These are phyloP conservation scores for Cyclotella sp. DNA, from an alignment of 108 stramenopile species.

Conservation along the genomic window DNA sequence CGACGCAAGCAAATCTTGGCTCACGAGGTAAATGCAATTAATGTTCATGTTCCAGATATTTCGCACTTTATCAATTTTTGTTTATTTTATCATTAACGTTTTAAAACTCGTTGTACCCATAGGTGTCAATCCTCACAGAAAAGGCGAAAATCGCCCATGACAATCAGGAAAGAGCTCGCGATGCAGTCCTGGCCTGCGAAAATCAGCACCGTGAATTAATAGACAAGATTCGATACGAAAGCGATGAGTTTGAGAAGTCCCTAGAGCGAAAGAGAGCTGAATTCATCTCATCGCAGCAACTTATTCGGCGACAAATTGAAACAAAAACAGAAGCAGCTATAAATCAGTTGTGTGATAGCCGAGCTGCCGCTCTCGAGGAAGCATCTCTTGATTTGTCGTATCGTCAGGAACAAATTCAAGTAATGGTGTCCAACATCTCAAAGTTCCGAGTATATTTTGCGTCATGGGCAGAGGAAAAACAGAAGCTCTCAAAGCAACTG, in stretches of 20 bases:
- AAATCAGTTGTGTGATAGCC: slow-evolving; percentile 36
- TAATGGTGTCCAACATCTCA: slow-evolving; percentile 33
- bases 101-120: neutral
- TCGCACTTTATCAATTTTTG: neutral
- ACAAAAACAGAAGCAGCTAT: slow-evolving; percentile 16
- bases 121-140: slow-evolving; percentile 43
- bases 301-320: slow-evolving; percentile 12
- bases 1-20: slow-evolving; percentile 29
- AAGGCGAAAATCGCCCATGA: slow-evolving; percentile 19
- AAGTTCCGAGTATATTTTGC: slow-evolving; percentile 34
- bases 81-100: neutral
- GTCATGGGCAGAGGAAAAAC: slow-evolving; percentile 47
- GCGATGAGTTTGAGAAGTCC: slow-evolving; percentile 6
- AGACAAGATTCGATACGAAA: slow-evolving; percentile 10
- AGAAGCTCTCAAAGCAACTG: slow-evolving; percentile 14
- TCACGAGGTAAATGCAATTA: slow-evolving; percentile 28
- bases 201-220: slow-evolving; percentile 13
- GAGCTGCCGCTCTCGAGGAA: slow-evolving; percentile 33
- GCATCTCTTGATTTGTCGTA: slow-evolving; percentile 31
- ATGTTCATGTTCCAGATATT: neutral
- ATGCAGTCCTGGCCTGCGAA: slow-evolving; percentile 5
- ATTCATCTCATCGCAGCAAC: slow-evolving; percentile 23
- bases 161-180: slow-evolving; percentile 1
- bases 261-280: slow-evolving; percentile 13
- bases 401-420: slow-evolving; percentile 44